phyloP scores from a whole-genome alignment of 2,329 filamentous ascomycete genomes.

The Penicillium sp. region DNA sequence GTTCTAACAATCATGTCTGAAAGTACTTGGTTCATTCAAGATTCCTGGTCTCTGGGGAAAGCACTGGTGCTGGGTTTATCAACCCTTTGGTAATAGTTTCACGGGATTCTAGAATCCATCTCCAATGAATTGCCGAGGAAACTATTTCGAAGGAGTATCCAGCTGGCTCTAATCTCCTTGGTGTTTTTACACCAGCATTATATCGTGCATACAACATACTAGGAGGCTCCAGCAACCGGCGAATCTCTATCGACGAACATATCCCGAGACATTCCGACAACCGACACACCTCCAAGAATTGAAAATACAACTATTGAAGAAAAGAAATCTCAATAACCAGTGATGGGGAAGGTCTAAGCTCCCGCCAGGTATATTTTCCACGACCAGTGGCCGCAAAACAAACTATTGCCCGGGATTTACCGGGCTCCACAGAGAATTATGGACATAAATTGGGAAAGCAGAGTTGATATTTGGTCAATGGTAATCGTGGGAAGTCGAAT shows the following conservation, averaged over 20 bases:
- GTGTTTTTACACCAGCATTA: too few species aligned
- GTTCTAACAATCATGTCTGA: too few species aligned
- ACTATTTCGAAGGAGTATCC: background rate
- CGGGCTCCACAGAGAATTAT: constrained; percentile 34
- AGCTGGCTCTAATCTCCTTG: background rate
- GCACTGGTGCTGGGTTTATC: background rate
- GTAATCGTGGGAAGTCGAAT: constrained; percentile 26
- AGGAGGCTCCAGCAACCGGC: too few species aligned
- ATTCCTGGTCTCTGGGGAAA: background rate
- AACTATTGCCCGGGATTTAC: constrained; percentile 31
- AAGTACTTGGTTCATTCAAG: background rate
- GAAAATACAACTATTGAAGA: constrained; percentile 32
- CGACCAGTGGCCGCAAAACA: constrained; percentile 20
- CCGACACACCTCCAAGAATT: constrained; percentile 34
- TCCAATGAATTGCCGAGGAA: background rate
- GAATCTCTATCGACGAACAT: too few species aligned
- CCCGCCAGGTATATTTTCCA: constrained; percentile 30
- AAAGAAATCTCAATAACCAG: constrained; percentile 28
- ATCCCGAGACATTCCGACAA: constrained; percentile 1
- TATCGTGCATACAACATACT: too few species aligned
- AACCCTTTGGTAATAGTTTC: background rate
- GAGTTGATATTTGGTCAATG: constrained; percentile 35
- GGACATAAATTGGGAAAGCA: constrained; percentile 31
- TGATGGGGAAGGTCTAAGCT: constrained; percentile 28
- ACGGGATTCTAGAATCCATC: too few species aligned